Evolutionary conservation across 1,139 yeast species (phyloP).

Genomic region (Debaryomycetaceae sp.): DNA sequence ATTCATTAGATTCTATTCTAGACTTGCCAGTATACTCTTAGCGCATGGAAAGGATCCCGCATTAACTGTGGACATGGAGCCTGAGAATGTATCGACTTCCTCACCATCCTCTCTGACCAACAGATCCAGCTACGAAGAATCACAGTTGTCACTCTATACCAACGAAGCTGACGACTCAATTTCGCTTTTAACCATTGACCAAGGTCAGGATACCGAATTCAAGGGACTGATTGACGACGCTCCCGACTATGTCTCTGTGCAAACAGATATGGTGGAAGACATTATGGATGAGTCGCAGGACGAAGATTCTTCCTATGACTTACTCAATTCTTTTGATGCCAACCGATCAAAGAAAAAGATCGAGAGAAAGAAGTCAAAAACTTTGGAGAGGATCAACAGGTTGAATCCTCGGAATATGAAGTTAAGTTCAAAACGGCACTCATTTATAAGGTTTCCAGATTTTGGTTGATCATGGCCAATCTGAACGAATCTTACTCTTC

Average conservation of each 20-base stretch:
- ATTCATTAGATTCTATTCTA: conserved; percentile 15
- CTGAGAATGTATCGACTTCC: neutral
- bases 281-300: conserved; percentile 7
- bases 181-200: conserved; percentile 3
- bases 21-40: conserved; percentile 14
- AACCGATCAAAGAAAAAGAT: conserved; percentile 2
- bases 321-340: conserved; percentile 13
- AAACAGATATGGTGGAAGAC: neutral
- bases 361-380: neutral
- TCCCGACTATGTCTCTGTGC: neutral
- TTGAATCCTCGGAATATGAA: neutral
- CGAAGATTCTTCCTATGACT: conserved; percentile 12
- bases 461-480: neutral
- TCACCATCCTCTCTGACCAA: neutral
- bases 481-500: neutral
- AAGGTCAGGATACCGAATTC: neutral
- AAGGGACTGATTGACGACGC: neutral
- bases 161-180: neutral
- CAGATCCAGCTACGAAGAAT: neutral
- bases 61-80: neutral
- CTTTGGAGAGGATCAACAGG: neutral
- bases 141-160: neutral
- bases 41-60: conserved; percentile 4
- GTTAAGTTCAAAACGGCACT: neutral
- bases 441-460: neutral